A percentile compares a stretch with the other conserved stretches of the same genome.
Evolutionary conservation across 176 grass and related monocot species (phyloP).

Genomic region (sorghum (Sorghum bicolor)): DNA sequence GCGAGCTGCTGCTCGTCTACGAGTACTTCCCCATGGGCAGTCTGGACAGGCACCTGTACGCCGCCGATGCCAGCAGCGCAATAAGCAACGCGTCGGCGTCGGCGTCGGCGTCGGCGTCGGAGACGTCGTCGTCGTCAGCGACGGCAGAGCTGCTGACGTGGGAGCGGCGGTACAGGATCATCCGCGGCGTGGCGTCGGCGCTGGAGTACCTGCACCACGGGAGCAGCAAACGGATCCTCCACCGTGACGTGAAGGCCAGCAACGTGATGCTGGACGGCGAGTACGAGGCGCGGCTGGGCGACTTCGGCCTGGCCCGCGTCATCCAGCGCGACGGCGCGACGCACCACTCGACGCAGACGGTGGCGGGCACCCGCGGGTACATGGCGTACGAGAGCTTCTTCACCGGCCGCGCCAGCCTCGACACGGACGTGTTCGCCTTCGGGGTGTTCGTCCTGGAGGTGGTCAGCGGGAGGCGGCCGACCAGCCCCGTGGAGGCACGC

Average conservation of each 20-base stretch:
- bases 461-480: slow-evolving; percentile 32
- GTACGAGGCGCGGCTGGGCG: slow-evolving; percentile 48
- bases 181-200: slow-evolving; percentile 48
- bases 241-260: slow-evolving; percentile 61
- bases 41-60: slow-evolving; percentile 43
- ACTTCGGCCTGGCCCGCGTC: slow-evolving; percentile 60
- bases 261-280: slow-evolving; percentile 59
- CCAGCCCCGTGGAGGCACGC: neutral
- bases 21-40: slow-evolving; percentile 59
- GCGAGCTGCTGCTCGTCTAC: slow-evolving; percentile 52
- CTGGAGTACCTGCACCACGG: slow-evolving; percentile 65
- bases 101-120: neutral
- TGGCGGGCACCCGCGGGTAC: slow-evolving; percentile 49
- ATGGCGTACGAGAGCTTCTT: slow-evolving; percentile 68
- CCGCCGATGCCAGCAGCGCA: neutral
- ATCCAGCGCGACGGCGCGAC: slow-evolving; percentile 39
- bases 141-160: slow-evolving; percentile 22
- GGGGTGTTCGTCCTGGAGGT: slow-evolving; percentile 58
- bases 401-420: slow-evolving; percentile 54
- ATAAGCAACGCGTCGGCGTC: neutral
- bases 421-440: slow-evolving; percentile 54
- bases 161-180: slow-evolving; percentile 41
- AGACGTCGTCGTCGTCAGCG: neutral
- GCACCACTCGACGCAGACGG: slow-evolving; percentile 52
- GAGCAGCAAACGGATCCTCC: slow-evolving; percentile 48